Conservation (phyloP, 2,329 filamentous ascomycete species). For the Phyllachora maydis region DNA sequence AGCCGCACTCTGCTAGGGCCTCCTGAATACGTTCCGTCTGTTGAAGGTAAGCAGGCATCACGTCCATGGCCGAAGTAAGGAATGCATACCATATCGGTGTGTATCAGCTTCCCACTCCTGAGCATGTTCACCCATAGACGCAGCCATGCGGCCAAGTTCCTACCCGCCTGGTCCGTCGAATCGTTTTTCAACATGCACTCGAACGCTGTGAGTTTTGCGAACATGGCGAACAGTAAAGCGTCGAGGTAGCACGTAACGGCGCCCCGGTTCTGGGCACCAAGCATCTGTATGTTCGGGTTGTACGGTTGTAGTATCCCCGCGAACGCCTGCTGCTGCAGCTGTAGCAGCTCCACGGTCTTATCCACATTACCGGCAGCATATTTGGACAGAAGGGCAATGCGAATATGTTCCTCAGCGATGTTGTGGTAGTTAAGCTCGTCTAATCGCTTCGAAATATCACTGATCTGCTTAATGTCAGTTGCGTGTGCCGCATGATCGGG, state of each 20-base stretch:
- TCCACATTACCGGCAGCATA: slow-evolving; percentile 51
- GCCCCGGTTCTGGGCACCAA: slow-evolving; percentile 71
- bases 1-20: slow-evolving; percentile 66
- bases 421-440: slow-evolving; percentile 22
- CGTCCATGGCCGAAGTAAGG: slow-evolving; percentile 2
- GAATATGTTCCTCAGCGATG: slow-evolving; percentile 34
- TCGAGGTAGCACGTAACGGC: slow-evolving; percentile 92
- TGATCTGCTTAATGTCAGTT: slow-evolving; percentile 13
- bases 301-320: slow-evolving; percentile 61
- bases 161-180: slow-evolving; percentile 49
- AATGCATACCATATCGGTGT: slow-evolving; percentile 52
- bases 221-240: slow-evolving; percentile 86
- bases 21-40: slow-evolving; percentile 72
- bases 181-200: slow-evolving; percentile 77
- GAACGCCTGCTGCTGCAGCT: slow-evolving; percentile 62
- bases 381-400: slow-evolving; percentile 33
- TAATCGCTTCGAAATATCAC: slow-evolving; percentile 16
- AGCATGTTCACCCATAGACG: slow-evolving; percentile 89
- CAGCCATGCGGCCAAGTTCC: slow-evolving; percentile 55
- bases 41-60: slow-evolving; percentile 7
- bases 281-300: slow-evolving; percentile 47
- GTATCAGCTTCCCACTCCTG: slow-evolving; percentile 66
- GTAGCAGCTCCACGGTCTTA: slow-evolving; percentile 55
- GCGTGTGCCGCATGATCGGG: neutral
- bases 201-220: slow-evolving; percentile 73